Evolutionary conservation across 1,139 yeast genomes (phyloP), one percentile per base, ranked within the genome.

Genomic region (Pichia sp.): DNA sequence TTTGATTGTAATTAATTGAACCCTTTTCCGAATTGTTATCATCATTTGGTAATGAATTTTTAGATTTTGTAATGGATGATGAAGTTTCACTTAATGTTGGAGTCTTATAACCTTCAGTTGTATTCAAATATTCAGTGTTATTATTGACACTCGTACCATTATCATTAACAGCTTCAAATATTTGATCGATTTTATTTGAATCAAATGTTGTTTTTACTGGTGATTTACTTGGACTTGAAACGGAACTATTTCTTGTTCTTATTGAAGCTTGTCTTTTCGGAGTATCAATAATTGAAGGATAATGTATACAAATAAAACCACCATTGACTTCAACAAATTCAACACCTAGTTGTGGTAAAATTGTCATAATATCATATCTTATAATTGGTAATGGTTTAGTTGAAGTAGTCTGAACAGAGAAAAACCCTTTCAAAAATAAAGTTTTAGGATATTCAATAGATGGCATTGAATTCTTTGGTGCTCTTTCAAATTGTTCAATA

Each of bases 391-490:
- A 73, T 23, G 96, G 90, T 59, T 89, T 89, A 6, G 96, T 87
- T 2, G 97, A 88, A 0, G 98, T 92, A 1, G 96, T 86, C 67
- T 89, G 97, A 41, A 90, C 97, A 54, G 94, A 83, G 69, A 92
- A 92, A 61, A 92, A 89, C 1, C 97, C 97, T 65, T 90, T 89
- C 64, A 92, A 76, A 70, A 89, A 89, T 55, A 90, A 77, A 3
- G 96, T 90, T 68, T 85, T 85, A 54, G 96, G 96, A 62, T 82
- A 87, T 62, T 89, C 96, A 63, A 90, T 89, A 0, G 96, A 88
- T 26, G 95, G 96, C 97, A 90, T 89, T 16, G 85, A 70, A 45
- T 85, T 85, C 2, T 83, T 79, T 51, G 80, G 78, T n/a, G 92
- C 90, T 53, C 68, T 70, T 45, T 82, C 77, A 57, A 83, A 86